Evolutionary conservation across 148 eudicot genomes (phyloP).

Genomic region (Mesembryanthemum crystallinum): DNA sequence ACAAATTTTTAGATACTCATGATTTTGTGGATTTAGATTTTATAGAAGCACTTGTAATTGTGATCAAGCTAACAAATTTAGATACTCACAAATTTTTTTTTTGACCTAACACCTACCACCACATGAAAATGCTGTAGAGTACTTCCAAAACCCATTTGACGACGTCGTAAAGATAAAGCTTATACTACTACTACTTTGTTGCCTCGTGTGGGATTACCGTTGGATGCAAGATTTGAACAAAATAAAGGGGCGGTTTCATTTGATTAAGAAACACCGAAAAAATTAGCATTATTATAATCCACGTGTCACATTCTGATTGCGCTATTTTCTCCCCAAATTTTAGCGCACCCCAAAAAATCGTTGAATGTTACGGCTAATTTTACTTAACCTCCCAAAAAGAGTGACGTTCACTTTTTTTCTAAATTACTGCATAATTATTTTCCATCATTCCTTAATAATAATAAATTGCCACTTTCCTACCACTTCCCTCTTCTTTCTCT

Average conservation of each 20-base stretch:
- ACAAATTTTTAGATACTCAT: too few relatives aligned
- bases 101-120: slow-evolving; percentile 20
- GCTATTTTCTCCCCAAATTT: background rate
- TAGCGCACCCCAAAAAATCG: background rate
- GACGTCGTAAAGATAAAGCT: background rate
- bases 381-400: background rate
- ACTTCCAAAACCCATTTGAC: background rate
- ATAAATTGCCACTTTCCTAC: background rate
- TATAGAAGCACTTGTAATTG: too few relatives aligned
- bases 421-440: background rate
- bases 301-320: slow-evolving; percentile 15
- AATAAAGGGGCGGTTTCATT: background rate
- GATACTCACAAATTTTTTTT: too few relatives aligned
- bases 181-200: background rate
- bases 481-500: slow-evolving; percentile 7
- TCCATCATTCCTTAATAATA: background rate
- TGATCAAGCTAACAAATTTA: too few relatives aligned
- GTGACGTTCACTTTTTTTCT: background rate
- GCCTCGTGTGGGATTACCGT: background rate
- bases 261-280: background rate
- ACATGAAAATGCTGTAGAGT: background rate
- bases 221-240: slow-evolving; percentile 16
- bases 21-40: too few relatives aligned
- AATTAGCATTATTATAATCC: background rate
- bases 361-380: slow-evolving; percentile 26